A percentile compares a stretch with the other conserved stretches of the same genome.
Evolutionary conservation across 495 filamentous ascomycete species (phyloP).

Genomic region (Talaromyces ruber): DNA sequence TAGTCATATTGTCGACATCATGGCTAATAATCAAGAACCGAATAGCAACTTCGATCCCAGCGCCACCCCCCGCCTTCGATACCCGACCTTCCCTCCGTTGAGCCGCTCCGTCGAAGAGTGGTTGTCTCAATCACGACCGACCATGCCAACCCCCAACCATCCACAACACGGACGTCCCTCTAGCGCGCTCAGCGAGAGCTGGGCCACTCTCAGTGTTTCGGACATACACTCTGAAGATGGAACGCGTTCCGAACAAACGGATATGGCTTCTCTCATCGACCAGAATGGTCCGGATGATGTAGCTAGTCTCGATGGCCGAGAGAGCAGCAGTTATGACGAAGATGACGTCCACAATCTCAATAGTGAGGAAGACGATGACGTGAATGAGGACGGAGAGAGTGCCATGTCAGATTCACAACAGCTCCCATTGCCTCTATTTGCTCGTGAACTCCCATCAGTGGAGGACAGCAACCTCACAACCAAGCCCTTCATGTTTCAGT

Average conservation of each 20-base stretch:
- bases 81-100: conserved; percentile 37
- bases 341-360: conserved; percentile 23
- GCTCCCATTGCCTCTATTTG: conserved; percentile 30
- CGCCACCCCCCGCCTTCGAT: conserved; percentile 27
- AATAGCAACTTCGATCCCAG: conserved; percentile 9
- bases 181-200: conserved; percentile 37
- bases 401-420: conserved; percentile 30
- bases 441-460: conserved; percentile 22
- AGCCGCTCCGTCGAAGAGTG: conserved; percentile 40
- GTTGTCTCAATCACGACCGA: conserved; percentile 36
- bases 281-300: conserved; percentile 37
- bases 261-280: conserved; percentile 36
- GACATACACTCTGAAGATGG: conserved; percentile 39
- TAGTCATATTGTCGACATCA: conserved; percentile 12
- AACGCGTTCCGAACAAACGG: conserved; percentile 35
- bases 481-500: conserved; percentile 23
- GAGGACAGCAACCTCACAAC: conserved; percentile 38
- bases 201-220: conserved; percentile 38
- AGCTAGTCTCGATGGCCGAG: conserved; percentile 35
- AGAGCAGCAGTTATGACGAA: conserved; percentile 29
- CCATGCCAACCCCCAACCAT: conserved; percentile 31
- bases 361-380: conserved; percentile 20
- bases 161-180: conserved; percentile 12
- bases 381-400: conserved; percentile 21
- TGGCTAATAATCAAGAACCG: conserved; percentile 35